Evolutionary conservation across 2,329 filamentous ascomycete genomes (phyloP).

Genomic region (Elsinoe arachidis): DNA sequence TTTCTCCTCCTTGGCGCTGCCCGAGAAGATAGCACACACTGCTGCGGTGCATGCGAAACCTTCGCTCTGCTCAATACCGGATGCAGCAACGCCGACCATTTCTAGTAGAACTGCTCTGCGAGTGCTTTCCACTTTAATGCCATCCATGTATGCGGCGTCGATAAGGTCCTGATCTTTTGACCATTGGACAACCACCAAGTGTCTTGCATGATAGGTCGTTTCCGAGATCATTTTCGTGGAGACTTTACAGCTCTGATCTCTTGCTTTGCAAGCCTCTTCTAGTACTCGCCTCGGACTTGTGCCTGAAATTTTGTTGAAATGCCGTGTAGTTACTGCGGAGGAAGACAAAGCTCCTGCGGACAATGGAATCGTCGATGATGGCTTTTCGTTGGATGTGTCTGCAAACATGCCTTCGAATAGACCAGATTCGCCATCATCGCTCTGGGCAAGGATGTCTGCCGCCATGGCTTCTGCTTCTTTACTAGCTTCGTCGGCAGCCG

Average conservation of each 20-base stretch:
- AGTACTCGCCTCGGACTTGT: conserved; percentile 66
- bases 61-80: conserved; percentile 74
- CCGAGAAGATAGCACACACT: conserved; percentile 70
- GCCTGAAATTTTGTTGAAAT: conserved; percentile 79
- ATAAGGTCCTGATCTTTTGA: conserved; percentile 58
- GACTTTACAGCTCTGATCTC: conserved; percentile 62
- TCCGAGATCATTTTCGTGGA: conserved; percentile 62
- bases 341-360: not conserved
- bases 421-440: conserved; percentile 48
- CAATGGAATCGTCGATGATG: not conserved
- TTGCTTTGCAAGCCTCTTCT: conserved; percentile 79
- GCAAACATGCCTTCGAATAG: conserved; percentile 52
- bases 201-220: conserved; percentile 65
- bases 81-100: conserved; percentile 66
- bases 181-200: conserved; percentile 69
- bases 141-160: conserved; percentile 34
- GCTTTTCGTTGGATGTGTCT: conserved; percentile 18
- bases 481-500: not conserved
- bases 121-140: conserved; percentile 38
- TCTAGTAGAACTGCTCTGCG: conserved; percentile 51
- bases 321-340: conserved; percentile 46
- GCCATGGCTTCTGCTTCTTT: conserved; percentile 35
- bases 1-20: conserved; percentile 78
- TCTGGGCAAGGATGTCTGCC: conserved; percentile 27
- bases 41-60: conserved; percentile 73